These are phyloP conservation scores for Komagataella pseudopastoris DNA, from an alignment of 805 yeast genomes.

Conservation along the genomic window DNA sequence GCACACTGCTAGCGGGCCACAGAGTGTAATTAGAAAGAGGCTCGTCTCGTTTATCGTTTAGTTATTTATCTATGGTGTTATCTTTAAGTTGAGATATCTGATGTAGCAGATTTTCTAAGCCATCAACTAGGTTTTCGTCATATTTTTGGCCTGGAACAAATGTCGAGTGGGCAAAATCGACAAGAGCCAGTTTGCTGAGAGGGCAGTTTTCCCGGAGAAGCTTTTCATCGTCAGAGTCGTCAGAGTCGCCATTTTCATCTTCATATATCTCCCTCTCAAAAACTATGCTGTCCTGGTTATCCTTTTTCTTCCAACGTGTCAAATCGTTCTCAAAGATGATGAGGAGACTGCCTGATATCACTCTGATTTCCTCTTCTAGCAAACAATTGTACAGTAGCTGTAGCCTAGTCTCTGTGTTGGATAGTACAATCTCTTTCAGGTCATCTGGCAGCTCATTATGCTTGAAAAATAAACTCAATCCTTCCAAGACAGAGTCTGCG, in stretches of 20 bases:
- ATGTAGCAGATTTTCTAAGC: conserved; percentile 48
- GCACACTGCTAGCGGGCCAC: background rate
- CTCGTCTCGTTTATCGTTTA: background rate
- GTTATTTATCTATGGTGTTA: background rate
- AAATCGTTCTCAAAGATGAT: conserved; percentile 62
- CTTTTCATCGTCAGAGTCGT: conserved; percentile 14
- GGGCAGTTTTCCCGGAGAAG: conserved; percentile 12
- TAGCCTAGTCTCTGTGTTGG: conserved; percentile 41
- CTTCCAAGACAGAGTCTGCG: conserved; percentile 25
- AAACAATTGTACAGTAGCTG: conserved; percentile 56
- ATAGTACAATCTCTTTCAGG: conserved; percentile 23
- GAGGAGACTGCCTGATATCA: conserved; percentile 61
- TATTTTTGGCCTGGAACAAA: conserved; percentile 47
- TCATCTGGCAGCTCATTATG: conserved; percentile 17
- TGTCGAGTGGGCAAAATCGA: conserved; percentile 86
- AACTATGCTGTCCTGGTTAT: conserved; percentile 10
- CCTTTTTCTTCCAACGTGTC: conserved; percentile 32
- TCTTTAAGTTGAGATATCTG: background rate
- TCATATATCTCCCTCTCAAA: conserved; percentile 12
- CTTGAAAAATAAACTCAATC: conserved; percentile 31
- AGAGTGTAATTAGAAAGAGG: background rate
- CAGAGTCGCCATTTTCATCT: conserved; percentile 16
- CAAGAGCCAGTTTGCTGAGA: conserved; percentile 49
- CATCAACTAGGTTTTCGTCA: conserved; percentile 60
- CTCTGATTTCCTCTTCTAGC: conserved; percentile 43